Percentiles rank a stretch among this genome's conserved stretches.
Evolutionary conservation across 2,329 filamentous ascomycete species (phyloP).

Genomic region (Verticillium nonalfalfae): DNA sequence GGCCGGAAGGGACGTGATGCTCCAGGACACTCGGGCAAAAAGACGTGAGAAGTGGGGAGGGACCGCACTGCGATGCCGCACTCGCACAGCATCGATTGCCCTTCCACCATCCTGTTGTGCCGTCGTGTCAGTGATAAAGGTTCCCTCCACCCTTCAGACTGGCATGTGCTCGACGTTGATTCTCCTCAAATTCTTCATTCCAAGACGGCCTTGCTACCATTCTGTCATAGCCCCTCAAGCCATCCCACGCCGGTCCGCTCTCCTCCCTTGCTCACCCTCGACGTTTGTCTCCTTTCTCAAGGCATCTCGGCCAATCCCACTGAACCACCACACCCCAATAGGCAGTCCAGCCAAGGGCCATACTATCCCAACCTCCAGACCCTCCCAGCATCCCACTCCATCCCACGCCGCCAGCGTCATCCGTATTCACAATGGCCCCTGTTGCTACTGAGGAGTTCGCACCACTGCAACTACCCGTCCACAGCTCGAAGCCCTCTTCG

Average conservation of each 20-base stretch:
- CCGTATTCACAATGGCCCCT: slow-evolving; percentile 37
- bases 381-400: slow-evolving; percentile 20
- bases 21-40: not conserved
- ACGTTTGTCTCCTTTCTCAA: not conserved
- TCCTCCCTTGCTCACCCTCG: slow-evolving; percentile 2
- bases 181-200: slow-evolving; percentile 11
- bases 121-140: slow-evolving; percentile 4
- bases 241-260: slow-evolving; percentile 10
- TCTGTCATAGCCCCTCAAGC: not conserved
- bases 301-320: not conserved
- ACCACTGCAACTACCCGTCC: slow-evolving; percentile 36
- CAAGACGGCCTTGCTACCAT: slow-evolving; percentile 11
- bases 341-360: slow-evolving; percentile 9
- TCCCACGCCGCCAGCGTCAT: slow-evolving; percentile 25
- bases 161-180: slow-evolving; percentile 1
- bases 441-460: slow-evolving; percentile 37
- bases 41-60: not conserved
- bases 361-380: slow-evolving; percentile 9
- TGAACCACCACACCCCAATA: slow-evolving; percentile 7
- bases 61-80: not conserved
- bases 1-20: not conserved
- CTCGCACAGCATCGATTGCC: not conserved
- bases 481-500: slow-evolving; percentile 31
- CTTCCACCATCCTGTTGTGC: not conserved
- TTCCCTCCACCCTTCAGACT: not conserved